Evolutionary conservation across 768 basidiomycete species (phyloP), one percentile per base, ranked within the genome.

Genomic region (Suillus brevipes): DNA sequence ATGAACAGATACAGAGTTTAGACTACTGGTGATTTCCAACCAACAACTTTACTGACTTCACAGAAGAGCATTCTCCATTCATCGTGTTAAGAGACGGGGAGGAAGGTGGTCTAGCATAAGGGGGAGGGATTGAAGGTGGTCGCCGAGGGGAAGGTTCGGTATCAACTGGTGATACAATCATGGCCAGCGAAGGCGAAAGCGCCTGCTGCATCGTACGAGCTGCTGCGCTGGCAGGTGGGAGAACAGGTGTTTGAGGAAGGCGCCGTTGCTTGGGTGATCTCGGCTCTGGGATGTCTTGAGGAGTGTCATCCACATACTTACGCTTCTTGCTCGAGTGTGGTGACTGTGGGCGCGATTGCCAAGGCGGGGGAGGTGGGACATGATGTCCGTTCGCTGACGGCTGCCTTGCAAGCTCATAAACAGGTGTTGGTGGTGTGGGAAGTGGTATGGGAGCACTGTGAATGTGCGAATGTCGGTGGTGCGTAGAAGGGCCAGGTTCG

Each of bases 121-220:
- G 40, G 25, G 57, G 58, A 59, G 58, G 58, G 28, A 73, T 66
- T 2, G 77, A 73, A 28, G 76, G 68, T n/a, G 72, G 66, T 1
- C 70, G 65, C n/a, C 77, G 75, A 34, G 75, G 72, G 25, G 75
- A 77, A 1, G 75, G 75, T 43, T 78, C 75, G 0, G 75, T 68
- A 47, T 77, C 75, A 31, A 76, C 68, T 6, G 75, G 75, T 31
- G 75, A 76, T 36, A 77, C 75, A 47, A 77, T 77, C 75, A 78
- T 77, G 12, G 75, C 75, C 9, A 77, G 72, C 8, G 75, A 76
- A 14, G 75, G 75, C 6, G 75, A 76, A 3, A 76, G 68, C 37
- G 75, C 77, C 23, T 76, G 75, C 58, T 76, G 75, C 75, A 77
- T 72, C 61, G 73, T 72, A 16, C 75, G 77, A 16, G 72, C 65